Percentiles rank a stretch among this genome's conserved stretches.
Conservation (phyloP, 345 rosid genomes). For the Geranium brycei region DNA sequence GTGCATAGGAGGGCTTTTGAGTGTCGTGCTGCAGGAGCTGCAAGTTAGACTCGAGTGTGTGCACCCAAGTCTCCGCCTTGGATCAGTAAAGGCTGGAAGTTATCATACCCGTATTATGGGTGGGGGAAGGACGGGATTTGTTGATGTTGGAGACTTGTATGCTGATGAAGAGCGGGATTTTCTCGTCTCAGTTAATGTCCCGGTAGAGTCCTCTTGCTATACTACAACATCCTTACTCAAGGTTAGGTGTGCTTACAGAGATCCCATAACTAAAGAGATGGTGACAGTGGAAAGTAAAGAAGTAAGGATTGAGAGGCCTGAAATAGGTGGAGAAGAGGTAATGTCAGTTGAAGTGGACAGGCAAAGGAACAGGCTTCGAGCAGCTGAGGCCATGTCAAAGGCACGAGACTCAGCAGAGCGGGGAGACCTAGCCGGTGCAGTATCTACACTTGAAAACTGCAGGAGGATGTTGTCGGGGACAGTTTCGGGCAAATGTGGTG, state of each 20-base stretch:
- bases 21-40: conserved; percentile 84
- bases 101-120: conserved; percentile 37
- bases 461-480: conserved; percentile 45
- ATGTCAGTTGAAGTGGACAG: conserved; percentile 83
- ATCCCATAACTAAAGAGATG: conserved; percentile 61
- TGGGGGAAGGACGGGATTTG: conserved; percentile 37
- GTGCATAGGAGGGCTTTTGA: conserved; percentile 91
- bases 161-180: conserved; percentile 94
- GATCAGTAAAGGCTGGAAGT: conserved; percentile 70
- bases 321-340: conserved; percentile 26
- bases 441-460: conserved; percentile 51
- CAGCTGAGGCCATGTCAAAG: conserved; percentile 74
- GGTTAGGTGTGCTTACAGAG: conserved; percentile 64
- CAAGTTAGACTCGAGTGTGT: conserved; percentile 49
- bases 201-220: conserved; percentile 28
- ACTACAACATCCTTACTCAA: conserved; percentile 43
- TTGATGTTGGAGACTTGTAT: conserved; percentile 78
- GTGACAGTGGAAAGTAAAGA: conserved; percentile 40
- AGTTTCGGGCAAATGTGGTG: conserved; percentile 50
- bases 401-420: conserved; percentile 74
- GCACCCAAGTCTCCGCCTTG: conserved; percentile 35
- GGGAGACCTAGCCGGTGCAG: conserved; percentile 65
- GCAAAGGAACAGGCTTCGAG: conserved; percentile 79
- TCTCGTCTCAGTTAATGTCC: conserved; percentile 66
- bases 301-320: conserved; percentile 50